Conservation (phyloP, 306 rosid genomes). For the Cucumis cinereus region DNA sequence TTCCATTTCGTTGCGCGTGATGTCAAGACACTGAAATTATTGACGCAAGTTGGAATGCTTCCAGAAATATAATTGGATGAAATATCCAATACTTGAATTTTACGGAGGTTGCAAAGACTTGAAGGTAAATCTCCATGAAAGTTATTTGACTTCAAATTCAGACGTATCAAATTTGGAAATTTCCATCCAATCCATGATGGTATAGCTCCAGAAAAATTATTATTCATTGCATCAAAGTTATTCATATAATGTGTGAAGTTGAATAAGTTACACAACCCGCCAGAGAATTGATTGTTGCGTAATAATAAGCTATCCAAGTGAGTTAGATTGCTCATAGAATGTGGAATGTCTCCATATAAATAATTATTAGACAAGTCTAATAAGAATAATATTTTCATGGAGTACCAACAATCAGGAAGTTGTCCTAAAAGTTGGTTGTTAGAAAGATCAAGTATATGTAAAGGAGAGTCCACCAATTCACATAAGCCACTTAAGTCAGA, state of each 20-base stretch:
- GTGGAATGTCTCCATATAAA: not conserved
- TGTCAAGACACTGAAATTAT: not conserved
- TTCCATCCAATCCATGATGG: not conserved
- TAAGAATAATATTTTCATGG: fast-evolving
- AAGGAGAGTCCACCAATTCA: not conserved
- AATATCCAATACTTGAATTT: not conserved
- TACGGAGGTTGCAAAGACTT: not conserved
- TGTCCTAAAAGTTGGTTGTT: not conserved
- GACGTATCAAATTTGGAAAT: not conserved
- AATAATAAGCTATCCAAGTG: not conserved
- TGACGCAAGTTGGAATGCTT: not conserved
- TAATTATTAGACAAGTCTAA: not conserved
- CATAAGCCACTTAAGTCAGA: not conserved
- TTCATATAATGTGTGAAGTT: not conserved
- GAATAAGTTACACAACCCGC: not conserved
- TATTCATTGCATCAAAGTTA: not conserved
- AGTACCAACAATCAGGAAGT: not conserved
- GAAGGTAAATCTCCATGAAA: not conserved
- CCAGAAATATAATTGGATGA: not conserved
- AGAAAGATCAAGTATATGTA: not conserved
- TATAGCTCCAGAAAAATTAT: not conserved
- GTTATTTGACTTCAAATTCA: not conserved
- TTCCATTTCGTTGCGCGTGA: too few relatives aligned
- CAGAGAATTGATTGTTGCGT: not conserved
- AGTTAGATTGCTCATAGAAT: not conserved